Evolutionary conservation across 1,284 basidiomycete genomes (phyloP).

Genomic region (Cutaneotrichosporon cavernicola): DNA sequence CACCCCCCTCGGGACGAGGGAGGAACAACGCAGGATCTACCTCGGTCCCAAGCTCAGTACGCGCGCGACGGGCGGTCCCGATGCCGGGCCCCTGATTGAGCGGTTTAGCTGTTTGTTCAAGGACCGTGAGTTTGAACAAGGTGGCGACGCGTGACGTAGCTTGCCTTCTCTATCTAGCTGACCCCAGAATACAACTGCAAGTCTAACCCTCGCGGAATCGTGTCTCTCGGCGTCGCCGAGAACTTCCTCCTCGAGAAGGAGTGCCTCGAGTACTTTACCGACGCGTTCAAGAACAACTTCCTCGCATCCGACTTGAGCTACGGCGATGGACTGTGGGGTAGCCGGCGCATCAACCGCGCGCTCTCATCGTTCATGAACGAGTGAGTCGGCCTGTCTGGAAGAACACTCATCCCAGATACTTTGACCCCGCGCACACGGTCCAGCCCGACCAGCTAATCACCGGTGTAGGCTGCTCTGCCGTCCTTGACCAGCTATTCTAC

Average conservation of each 20-base stretch:
- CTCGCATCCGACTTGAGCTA: conserved; percentile 42
- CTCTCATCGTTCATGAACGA: conserved; percentile 45
- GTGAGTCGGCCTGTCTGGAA: conserved; percentile 19
- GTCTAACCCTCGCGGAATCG: conserved; percentile 50
- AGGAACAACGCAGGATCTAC: conserved; percentile 43
- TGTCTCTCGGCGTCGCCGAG: conserved; percentile 55
- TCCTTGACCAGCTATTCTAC: conserved; percentile 53
- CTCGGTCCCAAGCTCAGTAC: conserved; percentile 46
- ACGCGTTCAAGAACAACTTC: conserved; percentile 41
- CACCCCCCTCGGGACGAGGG: conserved; percentile 37
- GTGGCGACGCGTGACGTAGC: too few species aligned
- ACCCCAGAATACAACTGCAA: conserved; percentile 45
- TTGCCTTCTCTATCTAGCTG: too few species aligned
- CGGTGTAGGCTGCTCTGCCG: conserved; percentile 47
- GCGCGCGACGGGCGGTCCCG: conserved; percentile 47
- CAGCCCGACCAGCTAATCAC: conserved; percentile 47
- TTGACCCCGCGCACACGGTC: conserved; percentile 37
- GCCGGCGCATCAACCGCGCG: conserved; percentile 44
- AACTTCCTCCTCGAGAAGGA: conserved; percentile 52
- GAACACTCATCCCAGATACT: conserved; percentile 27
- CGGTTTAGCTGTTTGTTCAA: conserved; percentile 50
- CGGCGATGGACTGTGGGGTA: conserved; percentile 50
- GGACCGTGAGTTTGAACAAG: conserved; percentile 38
- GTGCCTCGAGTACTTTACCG: conserved; percentile 45
- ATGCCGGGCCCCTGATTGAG: conserved; percentile 50